phyloP scores from a whole-genome alignment of 805 yeast genomes.

The Ogataea trehaloabstinens region DNA sequence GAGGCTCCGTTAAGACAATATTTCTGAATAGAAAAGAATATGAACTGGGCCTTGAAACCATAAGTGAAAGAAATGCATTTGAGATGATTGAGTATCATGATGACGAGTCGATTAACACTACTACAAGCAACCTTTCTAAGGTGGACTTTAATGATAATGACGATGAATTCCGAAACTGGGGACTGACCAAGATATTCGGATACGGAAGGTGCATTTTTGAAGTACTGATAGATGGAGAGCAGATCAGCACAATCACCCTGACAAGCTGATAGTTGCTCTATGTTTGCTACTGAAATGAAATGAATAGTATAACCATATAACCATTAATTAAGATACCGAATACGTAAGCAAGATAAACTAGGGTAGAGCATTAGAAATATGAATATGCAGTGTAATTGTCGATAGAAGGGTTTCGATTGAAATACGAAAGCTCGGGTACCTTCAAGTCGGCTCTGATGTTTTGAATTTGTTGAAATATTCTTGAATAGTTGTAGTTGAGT shows the following conservation, averaged over 20 bases:
- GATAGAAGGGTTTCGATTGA: slow-evolving; percentile 31
- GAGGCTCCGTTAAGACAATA: slow-evolving; percentile 21
- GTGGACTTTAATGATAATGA: slow-evolving; percentile 6
- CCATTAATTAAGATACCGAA: neutral
- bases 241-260: slow-evolving; percentile 29
- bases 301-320: neutral
- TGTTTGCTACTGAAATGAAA: neutral
- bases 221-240: slow-evolving; percentile 28
- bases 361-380: slow-evolving; percentile 13
- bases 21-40: slow-evolving; percentile 34
- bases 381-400: slow-evolving; percentile 29
- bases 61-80: slow-evolving; percentile 20
- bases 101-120: neutral
- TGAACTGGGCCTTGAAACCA: slow-evolving; percentile 25
- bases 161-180: slow-evolving; percentile 33
- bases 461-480: slow-evolving; percentile 38
- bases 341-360: neutral
- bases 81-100: slow-evolving; percentile 25
- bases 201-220: slow-evolving; percentile 29
- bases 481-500: slow-evolving; percentile 39
- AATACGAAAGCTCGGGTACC: slow-evolving; percentile 39
- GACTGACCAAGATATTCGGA: slow-evolving; percentile 30
- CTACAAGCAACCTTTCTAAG: slow-evolving; percentile 2
- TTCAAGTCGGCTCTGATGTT: slow-evolving; percentile 37
- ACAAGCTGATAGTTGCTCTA: slow-evolving; percentile 3